Conservation (phyloP, 805 yeast species). For the Clavispora carvajalis region DNA sequence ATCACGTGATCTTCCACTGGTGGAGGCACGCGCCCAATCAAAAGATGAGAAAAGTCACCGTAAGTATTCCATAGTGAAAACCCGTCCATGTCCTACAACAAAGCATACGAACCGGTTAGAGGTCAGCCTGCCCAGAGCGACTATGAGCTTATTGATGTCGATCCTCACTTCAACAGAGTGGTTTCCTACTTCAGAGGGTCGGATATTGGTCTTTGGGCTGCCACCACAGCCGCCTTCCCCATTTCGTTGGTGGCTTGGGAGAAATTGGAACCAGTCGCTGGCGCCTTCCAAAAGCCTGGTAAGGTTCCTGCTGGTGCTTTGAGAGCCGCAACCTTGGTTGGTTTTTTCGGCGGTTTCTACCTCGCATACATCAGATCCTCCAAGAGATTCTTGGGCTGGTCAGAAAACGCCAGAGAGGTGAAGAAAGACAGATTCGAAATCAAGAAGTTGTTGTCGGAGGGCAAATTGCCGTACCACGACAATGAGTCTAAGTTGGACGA, state of each 20-base stretch:
- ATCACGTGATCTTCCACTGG: constrained; percentile 8
- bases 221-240: constrained; percentile 38
- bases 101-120: constrained; percentile 38
- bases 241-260: constrained; percentile 39
- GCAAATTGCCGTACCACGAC: constrained; percentile 61
- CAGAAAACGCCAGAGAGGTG: constrained; percentile 70
- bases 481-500: constrained; percentile 52
- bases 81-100: constrained; percentile 34
- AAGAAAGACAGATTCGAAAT: constrained; percentile 67
- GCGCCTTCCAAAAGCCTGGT: constrained; percentile 40
- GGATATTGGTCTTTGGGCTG: constrained; percentile 52
- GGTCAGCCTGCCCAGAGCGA: constrained; percentile 20
- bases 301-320: constrained; percentile 51
- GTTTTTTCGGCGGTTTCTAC: constrained; percentile 68
- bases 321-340: constrained; percentile 58
- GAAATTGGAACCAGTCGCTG: constrained; percentile 37
- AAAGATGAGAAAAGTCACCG: constrained; percentile 22
- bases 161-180: constrained; percentile 71
- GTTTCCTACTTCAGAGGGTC: constrained; percentile 65
- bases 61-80: neutral
- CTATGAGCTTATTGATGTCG: constrained; percentile 61
- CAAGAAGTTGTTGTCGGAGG: constrained; percentile 59
- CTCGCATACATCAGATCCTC: constrained; percentile 64
- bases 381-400: constrained; percentile 71
- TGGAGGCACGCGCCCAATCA: constrained; percentile 28